These are phyloP conservation scores for Cladophialophora yegresii DNA, from an alignment of 2,329 filamentous ascomycete species.

Conservation along the genomic window DNA sequence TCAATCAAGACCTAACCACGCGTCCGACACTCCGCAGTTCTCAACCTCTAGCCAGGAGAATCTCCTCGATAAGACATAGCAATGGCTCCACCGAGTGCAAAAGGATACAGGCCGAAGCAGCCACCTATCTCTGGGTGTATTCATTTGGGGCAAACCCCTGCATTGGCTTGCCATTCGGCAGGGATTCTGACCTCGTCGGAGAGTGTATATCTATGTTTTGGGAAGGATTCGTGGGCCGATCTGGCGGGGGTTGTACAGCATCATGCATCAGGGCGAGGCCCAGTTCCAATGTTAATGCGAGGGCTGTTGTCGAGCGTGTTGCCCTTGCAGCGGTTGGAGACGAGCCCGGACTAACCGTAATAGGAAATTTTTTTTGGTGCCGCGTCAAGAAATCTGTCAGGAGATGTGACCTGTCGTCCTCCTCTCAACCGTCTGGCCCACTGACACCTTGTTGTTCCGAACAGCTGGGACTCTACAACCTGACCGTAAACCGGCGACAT, in stretches of 20 bases:
- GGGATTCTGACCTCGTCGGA: background rate
- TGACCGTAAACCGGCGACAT: background rate
- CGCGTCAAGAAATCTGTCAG: background rate
- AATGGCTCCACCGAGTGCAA: background rate
- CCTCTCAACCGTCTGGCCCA: slow-evolving; percentile 1
- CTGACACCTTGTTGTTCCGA: background rate
- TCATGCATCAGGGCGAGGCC: background rate
- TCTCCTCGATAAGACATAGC: background rate
- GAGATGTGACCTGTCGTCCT: slow-evolving; percentile 1
- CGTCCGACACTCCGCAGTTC: background rate
- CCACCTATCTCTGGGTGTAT: background rate
- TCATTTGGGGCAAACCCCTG: background rate
- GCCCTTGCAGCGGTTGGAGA: background rate
- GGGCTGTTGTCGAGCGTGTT: background rate
- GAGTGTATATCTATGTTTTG: slow-evolving; percentile 1
- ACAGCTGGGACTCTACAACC: background rate
- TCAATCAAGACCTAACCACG: background rate
- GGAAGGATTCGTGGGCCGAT: background rate
- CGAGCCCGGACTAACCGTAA: slow-evolving; percentile 5
- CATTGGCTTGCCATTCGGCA: background rate
- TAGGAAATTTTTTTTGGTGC: background rate
- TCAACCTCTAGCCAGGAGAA: background rate
- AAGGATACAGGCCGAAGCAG: background rate
- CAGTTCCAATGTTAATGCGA: background rate
- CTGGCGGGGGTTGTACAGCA: slow-evolving; percentile 2